Base-by-base conservation (phyloP, 371 early-diverging fungal genomes). In the Catenaria anguillulae region DNA sequence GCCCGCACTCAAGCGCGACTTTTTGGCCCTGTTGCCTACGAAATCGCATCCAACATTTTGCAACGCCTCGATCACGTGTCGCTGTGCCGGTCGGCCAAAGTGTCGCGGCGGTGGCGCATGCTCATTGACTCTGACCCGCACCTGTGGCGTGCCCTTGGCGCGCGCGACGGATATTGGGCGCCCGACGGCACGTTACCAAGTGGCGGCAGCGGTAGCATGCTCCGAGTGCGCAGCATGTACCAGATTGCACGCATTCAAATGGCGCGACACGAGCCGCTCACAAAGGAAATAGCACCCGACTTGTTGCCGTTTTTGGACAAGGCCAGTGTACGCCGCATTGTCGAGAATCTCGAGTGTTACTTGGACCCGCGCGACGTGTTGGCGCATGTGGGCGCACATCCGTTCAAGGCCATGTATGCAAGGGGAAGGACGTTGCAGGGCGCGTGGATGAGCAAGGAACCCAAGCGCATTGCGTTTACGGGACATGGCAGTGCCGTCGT, bases 401-500 rank as follows among this genome's bases (percentile, higher is more conserved):
- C 83, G 12, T 89, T 84, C 80, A 93, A 93, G 72, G 76, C 73
- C 13, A 71, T 83, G 35, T 91, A 85, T 71, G 79, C 80, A 43
- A 75, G 85, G 43, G 84, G 85, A 65, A 83, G 87, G 75, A 69
- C 73, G 33, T 75, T 88, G 26, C 82, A 82, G 33, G 84, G 81
- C 63, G 89, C 90, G 69, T 96, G 97, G 97, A 65, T 75, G 42
- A 71, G 78, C 55, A 90, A 88, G 33, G 68, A 79, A 33, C 81
- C 80, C 68, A 75, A 78, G 58, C 83, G 84, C 42, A 78, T 82
- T 29, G 82, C 83, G 59, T 86, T 95, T 66, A 77, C 80, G 29
- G 92, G 89, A 23, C 89, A 90, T 67, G 82, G 79, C 13, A 77
- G 77, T 37, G 75, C 83, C 62, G 92, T 95, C 0, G 93, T 95